phyloP scores from a whole-genome alignment of 495 filamentous ascomycete species.

The Haplographium delicatum region DNA sequence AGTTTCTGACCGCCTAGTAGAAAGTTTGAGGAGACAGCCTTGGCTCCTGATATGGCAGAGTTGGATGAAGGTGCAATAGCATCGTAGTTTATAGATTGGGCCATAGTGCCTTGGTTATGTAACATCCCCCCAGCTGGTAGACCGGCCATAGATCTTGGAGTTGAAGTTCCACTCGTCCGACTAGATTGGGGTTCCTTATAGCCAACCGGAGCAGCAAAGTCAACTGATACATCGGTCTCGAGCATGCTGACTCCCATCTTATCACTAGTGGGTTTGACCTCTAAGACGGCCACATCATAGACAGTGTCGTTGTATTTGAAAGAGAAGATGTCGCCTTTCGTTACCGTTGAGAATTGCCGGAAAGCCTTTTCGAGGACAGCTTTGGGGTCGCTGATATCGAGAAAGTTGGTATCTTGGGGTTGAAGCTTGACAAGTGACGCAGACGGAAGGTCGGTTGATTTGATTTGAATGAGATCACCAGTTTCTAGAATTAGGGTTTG shows the following conservation, averaged over 20 bases:
- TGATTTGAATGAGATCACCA: constrained; percentile 90
- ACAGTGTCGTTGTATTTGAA: constrained; percentile 92
- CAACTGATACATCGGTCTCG: constrained; percentile 91
- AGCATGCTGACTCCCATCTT: constrained; percentile 84
- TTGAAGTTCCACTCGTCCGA: constrained; percentile 54
- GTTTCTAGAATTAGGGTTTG: constrained; percentile 81
- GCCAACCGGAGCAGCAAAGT: constrained; percentile 90
- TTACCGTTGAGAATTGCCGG: constrained; percentile 88
- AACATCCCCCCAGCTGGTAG: constrained; percentile 65
- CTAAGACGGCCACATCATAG: constrained; percentile 87
- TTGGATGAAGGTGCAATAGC: constrained; percentile 80
- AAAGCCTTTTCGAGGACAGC: constrained; percentile 97
- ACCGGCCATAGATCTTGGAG: constrained; percentile 50
- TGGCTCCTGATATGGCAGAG: constrained; percentile 52
- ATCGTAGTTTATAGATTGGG: constrained; percentile 92
- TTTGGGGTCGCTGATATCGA: constrained; percentile 94
- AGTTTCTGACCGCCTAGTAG: constrained; percentile 70
- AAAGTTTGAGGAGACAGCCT: constrained; percentile 74
- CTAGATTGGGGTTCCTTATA: constrained; percentile 78
- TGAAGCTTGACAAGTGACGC: constrained; percentile 93
- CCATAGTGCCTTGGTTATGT: constrained; percentile 87
- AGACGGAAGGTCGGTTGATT: constrained; percentile 83
- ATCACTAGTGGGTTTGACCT: constrained; percentile 76
- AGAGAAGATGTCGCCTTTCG: constrained; percentile 86
- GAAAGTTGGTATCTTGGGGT: constrained; percentile 83